phyloP scores from a whole-genome alignment of 306 rosid genomes.

The Medicago lupulina region DNA sequence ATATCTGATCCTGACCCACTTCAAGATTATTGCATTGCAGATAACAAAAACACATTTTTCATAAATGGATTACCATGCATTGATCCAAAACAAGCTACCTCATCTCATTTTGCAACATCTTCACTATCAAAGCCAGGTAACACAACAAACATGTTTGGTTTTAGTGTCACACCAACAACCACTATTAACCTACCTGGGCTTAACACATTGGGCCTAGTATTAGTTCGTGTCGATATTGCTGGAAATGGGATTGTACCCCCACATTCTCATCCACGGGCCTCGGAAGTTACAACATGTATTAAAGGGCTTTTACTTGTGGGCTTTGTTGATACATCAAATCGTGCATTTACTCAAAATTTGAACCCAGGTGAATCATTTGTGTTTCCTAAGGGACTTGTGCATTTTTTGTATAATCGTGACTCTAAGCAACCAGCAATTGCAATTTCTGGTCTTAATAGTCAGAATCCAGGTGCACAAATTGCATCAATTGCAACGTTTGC shows the following conservation, averaged over 20 bases:
- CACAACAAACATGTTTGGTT: slow-evolving; percentile 52
- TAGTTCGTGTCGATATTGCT: slow-evolving; percentile 61
- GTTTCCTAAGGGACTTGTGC: slow-evolving; percentile 66
- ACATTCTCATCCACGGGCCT: slow-evolving; percentile 76
- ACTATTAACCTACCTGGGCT: slow-evolving; percentile 66
- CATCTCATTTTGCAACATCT: slow-evolving; percentile 64
- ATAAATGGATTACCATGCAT: slow-evolving; percentile 73
- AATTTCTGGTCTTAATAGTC: slow-evolving; percentile 71
- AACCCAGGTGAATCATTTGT: slow-evolving; percentile 71
- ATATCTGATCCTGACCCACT: slow-evolving; percentile 67
- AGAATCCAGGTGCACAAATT: slow-evolving; percentile 65
- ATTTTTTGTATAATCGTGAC: slow-evolving; percentile 61
- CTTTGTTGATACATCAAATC: slow-evolving; percentile 57
- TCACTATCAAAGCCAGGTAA: slow-evolving; percentile 55
- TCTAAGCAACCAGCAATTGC: slow-evolving; percentile 44
- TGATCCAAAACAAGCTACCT: slow-evolving; percentile 52
- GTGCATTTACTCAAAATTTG: slow-evolving; percentile 42
- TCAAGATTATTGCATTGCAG: slow-evolving; percentile 81
- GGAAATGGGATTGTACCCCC: slow-evolving; percentile 51
- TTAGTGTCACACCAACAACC: slow-evolving; percentile 52
- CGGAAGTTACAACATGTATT: slow-evolving; percentile 65
- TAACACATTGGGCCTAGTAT: slow-evolving; percentile 70
- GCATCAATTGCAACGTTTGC: slow-evolving; percentile 57
- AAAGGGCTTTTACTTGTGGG: slow-evolving; percentile 59
- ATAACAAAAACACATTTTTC: slow-evolving; percentile 42